Conservation (phyloP, 139 green algal species). For the Chloropicon primus region DNA sequence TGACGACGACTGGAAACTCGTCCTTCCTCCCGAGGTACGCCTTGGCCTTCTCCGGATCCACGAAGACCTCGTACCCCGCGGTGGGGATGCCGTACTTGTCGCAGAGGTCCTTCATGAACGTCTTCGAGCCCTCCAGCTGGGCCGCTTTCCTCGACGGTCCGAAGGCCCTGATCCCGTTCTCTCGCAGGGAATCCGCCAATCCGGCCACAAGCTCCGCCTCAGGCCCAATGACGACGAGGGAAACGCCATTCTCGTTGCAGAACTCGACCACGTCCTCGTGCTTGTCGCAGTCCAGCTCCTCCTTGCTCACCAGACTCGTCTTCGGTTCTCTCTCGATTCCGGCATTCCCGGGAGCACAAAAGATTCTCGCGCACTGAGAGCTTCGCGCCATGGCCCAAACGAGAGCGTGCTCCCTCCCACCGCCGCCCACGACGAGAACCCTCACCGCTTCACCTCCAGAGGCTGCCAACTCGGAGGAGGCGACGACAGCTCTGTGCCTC, state of each 20-base stretch:
- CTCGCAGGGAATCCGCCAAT: conserved; percentile 61
- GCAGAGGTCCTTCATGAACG: conserved; percentile 91
- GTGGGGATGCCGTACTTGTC: conserved; percentile 80
- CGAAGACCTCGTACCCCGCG: conserved; percentile 70
- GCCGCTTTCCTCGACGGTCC: conserved; percentile 69
- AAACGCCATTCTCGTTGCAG: conserved; percentile 52
- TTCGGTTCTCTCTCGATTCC: conserved; percentile 51
- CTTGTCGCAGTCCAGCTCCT: conserved; percentile 20
- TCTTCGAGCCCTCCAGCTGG: conserved; percentile 86
- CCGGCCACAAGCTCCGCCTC: conserved; percentile 87
- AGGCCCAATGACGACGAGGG: conserved; percentile 75
- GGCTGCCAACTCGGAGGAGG: too few species aligned
- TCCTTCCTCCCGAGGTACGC: conserved; percentile 45
- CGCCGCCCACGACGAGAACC: conserved; percentile 71
- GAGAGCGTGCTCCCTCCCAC: conserved; percentile 79
- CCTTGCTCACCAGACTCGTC: conserved; percentile 20
- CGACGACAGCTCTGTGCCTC: too few species aligned
- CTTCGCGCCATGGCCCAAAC: conserved; percentile 73
- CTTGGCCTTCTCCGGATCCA: conserved; percentile 44
- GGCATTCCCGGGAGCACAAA: conserved; percentile 67
- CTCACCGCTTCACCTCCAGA: too few species aligned
- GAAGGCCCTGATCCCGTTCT: conserved; percentile 65
- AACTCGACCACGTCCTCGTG: conserved; percentile 47
- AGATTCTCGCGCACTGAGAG: conserved; percentile 39
- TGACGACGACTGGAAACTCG: conserved; percentile 89